A percentile compares a stretch with the other conserved stretches of the same genome.
Evolutionary conservation across 192 early-diverging fungal genomes (phyloP).

Genomic region (Podila epigama): DNA sequence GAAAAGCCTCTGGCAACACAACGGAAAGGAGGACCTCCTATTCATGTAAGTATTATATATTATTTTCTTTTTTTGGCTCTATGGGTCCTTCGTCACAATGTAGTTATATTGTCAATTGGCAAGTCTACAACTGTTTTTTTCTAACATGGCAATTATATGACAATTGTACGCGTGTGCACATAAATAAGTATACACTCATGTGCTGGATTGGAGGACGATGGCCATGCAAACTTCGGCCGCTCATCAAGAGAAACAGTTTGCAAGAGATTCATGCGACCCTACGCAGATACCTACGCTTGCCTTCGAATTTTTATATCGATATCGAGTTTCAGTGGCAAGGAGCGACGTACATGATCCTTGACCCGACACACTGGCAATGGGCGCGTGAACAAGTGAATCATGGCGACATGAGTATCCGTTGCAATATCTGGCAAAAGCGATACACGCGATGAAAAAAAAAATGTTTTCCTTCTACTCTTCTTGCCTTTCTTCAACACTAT

Average conservation of each 20-base stretch:
- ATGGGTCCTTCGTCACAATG: too few species aligned
- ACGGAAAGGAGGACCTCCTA: constrained; percentile 16
- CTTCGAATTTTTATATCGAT: constrained; percentile 3
- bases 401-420: constrained; percentile 14
- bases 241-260: constrained; percentile 9
- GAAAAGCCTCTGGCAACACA: too few species aligned
- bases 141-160: not conserved
- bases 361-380: constrained; percentile 21
- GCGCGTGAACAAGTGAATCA: constrained; percentile 10
- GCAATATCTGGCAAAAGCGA: constrained; percentile 18
- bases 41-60: constrained; percentile 1
- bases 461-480: too few species aligned
- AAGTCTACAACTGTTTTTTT: not conserved
- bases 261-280: constrained; percentile 7
- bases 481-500: too few species aligned
- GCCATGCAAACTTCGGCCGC: constrained; percentile 14
- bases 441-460: constrained; percentile 13
- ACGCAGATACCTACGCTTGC: constrained; percentile 8
- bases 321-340: constrained; percentile 23
- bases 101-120: not conserved
- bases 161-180: too few species aligned
- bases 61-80: too few species aligned
- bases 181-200: constrained; percentile 29
- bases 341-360: constrained; percentile 19
- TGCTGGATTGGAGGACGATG: constrained; percentile 25